Conservation (phyloP, 768 basidiomycete species). For the Brasilioporus rufonigricans region DNA sequence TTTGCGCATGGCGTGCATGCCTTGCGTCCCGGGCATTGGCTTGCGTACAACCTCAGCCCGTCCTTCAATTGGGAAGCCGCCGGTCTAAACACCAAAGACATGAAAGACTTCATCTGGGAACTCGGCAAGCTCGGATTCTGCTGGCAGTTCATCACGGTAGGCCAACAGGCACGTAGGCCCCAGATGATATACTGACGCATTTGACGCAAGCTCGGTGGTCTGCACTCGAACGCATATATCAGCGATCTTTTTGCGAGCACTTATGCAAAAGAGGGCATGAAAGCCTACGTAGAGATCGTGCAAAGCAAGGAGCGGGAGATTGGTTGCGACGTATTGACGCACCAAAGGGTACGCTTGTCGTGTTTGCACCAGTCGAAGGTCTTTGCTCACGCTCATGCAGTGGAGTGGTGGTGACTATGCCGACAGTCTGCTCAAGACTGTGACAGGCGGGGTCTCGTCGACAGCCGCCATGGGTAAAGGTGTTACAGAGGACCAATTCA, state of each 20-base stretch:
- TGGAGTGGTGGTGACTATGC: constrained; percentile 96
- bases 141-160: constrained; percentile 98
- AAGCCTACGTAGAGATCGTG: constrained; percentile 94
- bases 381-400: constrained; percentile 39
- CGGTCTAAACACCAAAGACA: constrained; percentile 80
- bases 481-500: constrained; percentile 89
- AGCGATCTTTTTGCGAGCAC: constrained; percentile 87
- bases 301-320: constrained; percentile 92
- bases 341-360: constrained; percentile 75
- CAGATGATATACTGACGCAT: constrained; percentile 1
- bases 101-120: constrained; percentile 89
- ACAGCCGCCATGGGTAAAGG: constrained; percentile 99
- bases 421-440: constrained; percentile 89
- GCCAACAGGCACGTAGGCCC: constrained; percentile 24
- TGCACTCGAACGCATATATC: constrained; percentile 98
- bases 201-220: constrained; percentile 74
- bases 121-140: constrained; percentile 94
- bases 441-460: constrained; percentile 95
- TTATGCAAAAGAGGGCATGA: constrained; percentile 95
- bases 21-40: constrained; percentile 85
- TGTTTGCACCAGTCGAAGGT: background rate
- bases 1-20: constrained; percentile 88
- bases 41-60: constrained; percentile 94
- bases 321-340: constrained; percentile 94
- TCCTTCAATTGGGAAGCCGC: constrained; percentile 96